Conservation (phyloP, 768 basidiomycete species). For the Leccinum rimulosum region DNA sequence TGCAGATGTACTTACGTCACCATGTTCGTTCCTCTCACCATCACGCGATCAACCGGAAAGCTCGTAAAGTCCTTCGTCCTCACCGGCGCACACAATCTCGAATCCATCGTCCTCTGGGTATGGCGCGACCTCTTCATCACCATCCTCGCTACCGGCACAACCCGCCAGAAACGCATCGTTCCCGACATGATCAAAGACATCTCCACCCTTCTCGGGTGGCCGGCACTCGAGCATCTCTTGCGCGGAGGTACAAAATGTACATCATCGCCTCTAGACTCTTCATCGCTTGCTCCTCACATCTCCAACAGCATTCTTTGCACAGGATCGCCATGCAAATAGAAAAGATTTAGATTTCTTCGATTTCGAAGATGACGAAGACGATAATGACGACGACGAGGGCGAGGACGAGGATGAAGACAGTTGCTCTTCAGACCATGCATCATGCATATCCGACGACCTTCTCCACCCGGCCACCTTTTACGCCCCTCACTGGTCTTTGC, state of each 20-base stretch:
- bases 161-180: conserved; percentile 32
- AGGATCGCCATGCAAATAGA: conserved; percentile 7
- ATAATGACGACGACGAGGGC: conserved; percentile 31
- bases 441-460: conserved; percentile 21
- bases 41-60: conserved; percentile 44
- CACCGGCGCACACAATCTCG: conserved; percentile 45
- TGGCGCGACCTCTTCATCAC: conserved; percentile 69
- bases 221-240: conserved; percentile 48
- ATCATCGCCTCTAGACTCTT: conserved; percentile 10
- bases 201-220: conserved; percentile 48
- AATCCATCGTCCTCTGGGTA: conserved; percentile 54
- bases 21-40: conserved; percentile 44
- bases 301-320: conserved; percentile 1
- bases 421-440: conserved; percentile 22
- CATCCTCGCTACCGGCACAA: conserved; percentile 41
- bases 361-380: conserved; percentile 25
- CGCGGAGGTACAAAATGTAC: conserved; percentile 49
- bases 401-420: conserved; percentile 35
- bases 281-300: not conserved
- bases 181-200: conserved; percentile 62
- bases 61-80: conserved; percentile 48
- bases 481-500: conserved; percentile 51
- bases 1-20: conserved; percentile 54
- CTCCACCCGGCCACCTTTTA: conserved; percentile 35
- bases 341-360: not conserved